These are phyloP conservation scores for Mortierella antarctica DNA, from an alignment of 192 early-diverging fungal species.

Conservation along the genomic window DNA sequence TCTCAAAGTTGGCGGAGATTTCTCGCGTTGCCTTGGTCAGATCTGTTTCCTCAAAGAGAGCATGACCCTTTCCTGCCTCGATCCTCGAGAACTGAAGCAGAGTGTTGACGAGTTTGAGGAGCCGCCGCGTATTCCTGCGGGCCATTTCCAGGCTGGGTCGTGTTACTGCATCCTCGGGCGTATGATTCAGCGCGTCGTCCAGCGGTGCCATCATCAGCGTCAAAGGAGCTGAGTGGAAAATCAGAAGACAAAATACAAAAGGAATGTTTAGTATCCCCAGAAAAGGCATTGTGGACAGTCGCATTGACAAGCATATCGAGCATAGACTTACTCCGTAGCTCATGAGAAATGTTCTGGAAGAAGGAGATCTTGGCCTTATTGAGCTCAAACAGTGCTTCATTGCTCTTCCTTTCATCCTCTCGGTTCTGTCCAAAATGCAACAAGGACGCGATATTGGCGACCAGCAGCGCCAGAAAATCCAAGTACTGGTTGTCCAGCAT, in stretches of 20 bases:
- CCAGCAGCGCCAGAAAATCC: conserved; percentile 45
- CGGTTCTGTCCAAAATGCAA: conserved; percentile 42
- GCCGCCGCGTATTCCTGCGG: conserved; percentile 59
- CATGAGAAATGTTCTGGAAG: conserved; percentile 57
- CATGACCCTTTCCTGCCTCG: conserved; percentile 65
- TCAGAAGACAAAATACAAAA: not conserved
- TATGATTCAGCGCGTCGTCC: conserved; percentile 55
- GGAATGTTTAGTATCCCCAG: not conserved
- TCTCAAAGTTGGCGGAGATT: conserved; percentile 65
- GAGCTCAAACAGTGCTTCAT: conserved; percentile 41
- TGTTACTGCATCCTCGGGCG: conserved; percentile 30
- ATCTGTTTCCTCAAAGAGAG: conserved; percentile 60
- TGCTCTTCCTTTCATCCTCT: conserved; percentile 52
- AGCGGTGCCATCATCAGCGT: conserved; percentile 65
- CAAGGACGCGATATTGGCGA: conserved; percentile 36
- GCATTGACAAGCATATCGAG: not conserved
- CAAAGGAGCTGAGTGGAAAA: conserved; percentile 53
- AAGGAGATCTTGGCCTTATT: conserved; percentile 56
- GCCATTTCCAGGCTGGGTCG: conserved; percentile 51
- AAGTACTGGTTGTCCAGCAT: conserved; percentile 44
- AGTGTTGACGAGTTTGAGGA: conserved; percentile 67
- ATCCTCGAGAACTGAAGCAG: conserved; percentile 66
- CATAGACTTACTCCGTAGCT: conserved; percentile 54
- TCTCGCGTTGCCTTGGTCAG: conserved; percentile 59
- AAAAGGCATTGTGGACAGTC: not conserved